Evolutionary conservation across 2,329 filamentous ascomycete species (phyloP), one percentile per base, ranked within the genome.

Genomic region (Cytospora piceicola): DNA sequence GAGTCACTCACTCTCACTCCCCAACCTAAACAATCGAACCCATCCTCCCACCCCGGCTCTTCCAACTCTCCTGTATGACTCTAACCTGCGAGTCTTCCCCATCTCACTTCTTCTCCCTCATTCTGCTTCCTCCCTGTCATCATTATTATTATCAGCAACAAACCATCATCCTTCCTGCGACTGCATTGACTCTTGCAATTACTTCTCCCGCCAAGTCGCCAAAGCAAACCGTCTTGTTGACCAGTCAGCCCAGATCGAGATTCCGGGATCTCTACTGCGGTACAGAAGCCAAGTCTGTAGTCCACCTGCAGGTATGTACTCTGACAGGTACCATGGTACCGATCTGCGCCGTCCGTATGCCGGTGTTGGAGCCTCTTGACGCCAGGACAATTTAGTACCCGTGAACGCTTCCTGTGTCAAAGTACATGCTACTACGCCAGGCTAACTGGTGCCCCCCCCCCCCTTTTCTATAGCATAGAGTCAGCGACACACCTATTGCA

Each of bases 191-290:
- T 67, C n/a, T 58, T 46, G 51, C 49, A 34, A 56, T 14, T 32
- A 52, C 32, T 22, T 36, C 15, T 42, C 15, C 51, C 22, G 30
- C 42, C 56, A 61, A 68, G 30, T 65, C 54, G 39, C 34, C 61
- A 60, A 64, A 53, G 54, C 55, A 63, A 63, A 39, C 64, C 56
- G 57, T 58, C 54, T 61, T 74, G 71, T 72, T 72, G 74, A 72
- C 74, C 73, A 74, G 74, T 74, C 64, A 70, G 49, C 72, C 72
- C 73, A 72, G 66, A 69, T 73, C 71, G 69, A 71, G 71, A 69
- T 66, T 70, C 22, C 11, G 4, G 12, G 4, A 22, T 22, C n/a
- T 24, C 6, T 68, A 70, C 66, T 66, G 64, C 70, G 67, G 69
- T 64, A 66, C 30, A 66, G 62, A 63, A 63, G 65, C 64, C 46